Percentiles rank a stretch among this genome's conserved stretches.
These are phyloP conservation scores for Hypoxylon sp. DNA, from an alignment of 2,329 filamentous ascomycete genomes.

Conservation along the genomic window DNA sequence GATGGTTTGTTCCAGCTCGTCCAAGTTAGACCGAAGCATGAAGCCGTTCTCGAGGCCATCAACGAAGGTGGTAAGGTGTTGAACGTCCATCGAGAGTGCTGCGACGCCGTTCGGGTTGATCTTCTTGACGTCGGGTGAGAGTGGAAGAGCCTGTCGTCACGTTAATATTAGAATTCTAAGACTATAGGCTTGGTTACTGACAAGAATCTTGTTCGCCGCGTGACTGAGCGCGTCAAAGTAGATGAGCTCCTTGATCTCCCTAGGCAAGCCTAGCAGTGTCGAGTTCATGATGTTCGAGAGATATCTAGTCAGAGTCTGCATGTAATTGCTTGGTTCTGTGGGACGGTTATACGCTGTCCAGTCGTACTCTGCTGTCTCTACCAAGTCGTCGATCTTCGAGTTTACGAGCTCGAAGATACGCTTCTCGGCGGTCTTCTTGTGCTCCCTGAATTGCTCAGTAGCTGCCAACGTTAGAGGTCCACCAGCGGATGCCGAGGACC, in stretches of 20 bases:
- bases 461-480: slow-evolving; percentile 85
- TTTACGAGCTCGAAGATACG: slow-evolving; percentile 99
- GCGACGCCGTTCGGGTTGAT: slow-evolving; percentile 91
- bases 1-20: slow-evolving; percentile 94
- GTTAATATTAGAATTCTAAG: slow-evolving; percentile 16
- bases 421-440: slow-evolving; percentile 97
- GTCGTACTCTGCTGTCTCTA: slow-evolving; percentile 97
- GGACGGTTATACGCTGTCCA: slow-evolving; percentile 76
- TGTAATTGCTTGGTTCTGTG: slow-evolving; percentile 88
- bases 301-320: slow-evolving; percentile 94
- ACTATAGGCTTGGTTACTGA: slow-evolving; percentile 56
- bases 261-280: slow-evolving; percentile 90
- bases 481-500: slow-evolving; percentile 84
- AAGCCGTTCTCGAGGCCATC: slow-evolving; percentile 84
- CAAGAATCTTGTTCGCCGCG: slow-evolving; percentile 87
- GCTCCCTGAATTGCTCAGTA: slow-evolving; percentile 86
- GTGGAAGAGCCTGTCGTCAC: slow-evolving; percentile 74
- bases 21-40: slow-evolving; percentile 90
- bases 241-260: slow-evolving; percentile 96
- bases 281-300: slow-evolving; percentile 97
- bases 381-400: slow-evolving; percentile 97
- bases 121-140: slow-evolving; percentile 82
- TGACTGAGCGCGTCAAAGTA: slow-evolving; percentile 97
- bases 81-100: slow-evolving; percentile 85
- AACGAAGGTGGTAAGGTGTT: slow-evolving; percentile 89